These are phyloP conservation scores for Tagetes erecta DNA, from an alignment of 129 eudicot genomes.

Conservation along the genomic window DNA sequence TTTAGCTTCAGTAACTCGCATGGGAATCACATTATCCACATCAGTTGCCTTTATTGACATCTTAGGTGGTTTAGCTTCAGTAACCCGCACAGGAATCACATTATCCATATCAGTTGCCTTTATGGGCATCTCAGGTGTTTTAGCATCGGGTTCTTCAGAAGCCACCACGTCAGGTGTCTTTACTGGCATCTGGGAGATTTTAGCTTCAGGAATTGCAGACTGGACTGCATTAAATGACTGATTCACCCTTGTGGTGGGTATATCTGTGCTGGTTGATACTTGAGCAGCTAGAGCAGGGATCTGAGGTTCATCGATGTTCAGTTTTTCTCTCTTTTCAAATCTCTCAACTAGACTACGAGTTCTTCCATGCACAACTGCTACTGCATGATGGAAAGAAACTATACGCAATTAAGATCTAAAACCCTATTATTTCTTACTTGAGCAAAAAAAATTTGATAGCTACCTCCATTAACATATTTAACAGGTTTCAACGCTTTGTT, in stretches of 20 bases:
- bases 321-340: conserved; percentile 72
- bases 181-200: conserved; percentile 20
- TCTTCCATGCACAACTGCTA: conserved; percentile 86
- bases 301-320: conserved; percentile 42
- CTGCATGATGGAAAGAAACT: conserved; percentile 37
- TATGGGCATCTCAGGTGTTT: conserved; percentile 15
- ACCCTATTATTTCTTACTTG: conserved; percentile 6
- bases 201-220: conserved; percentile 20
- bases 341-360: conserved; percentile 94
- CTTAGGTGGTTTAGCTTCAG: conserved; percentile 26
- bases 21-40: not conserved
- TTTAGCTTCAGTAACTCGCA: conserved; percentile 21
- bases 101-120: not conserved
- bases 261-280: conserved; percentile 30
- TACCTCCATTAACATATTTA: conserved; percentile 91
- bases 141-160: conserved; percentile 18
- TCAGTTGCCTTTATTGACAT: conserved; percentile 1
- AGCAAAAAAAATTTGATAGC: conserved; percentile 16
- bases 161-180: conserved; percentile 13
- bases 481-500: conserved; percentile 49
- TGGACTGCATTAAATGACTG: conserved; percentile 27
- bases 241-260: conserved; percentile 22
- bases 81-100: too few species aligned
- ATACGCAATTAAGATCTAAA: conserved; percentile 16
- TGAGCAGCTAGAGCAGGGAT: conserved; percentile 35